Evolutionary conservation across 148 eudicot genomes (phyloP).

Genomic region (Bassia scoparia): DNA sequence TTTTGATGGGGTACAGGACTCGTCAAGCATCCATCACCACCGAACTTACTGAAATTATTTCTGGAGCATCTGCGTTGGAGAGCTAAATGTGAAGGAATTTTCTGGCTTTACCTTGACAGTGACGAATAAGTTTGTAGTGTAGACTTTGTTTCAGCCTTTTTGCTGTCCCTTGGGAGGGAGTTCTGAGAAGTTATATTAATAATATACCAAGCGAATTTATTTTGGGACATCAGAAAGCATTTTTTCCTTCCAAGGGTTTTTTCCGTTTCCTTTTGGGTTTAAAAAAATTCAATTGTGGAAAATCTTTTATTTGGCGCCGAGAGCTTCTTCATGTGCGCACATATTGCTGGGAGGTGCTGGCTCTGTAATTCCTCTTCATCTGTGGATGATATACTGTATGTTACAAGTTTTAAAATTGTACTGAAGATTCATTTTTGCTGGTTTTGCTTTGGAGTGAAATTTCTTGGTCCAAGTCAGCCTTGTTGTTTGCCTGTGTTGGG

Average conservation of each 20-base stretch:
- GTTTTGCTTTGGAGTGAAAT: constrained; percentile 4
- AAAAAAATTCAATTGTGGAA: constrained; percentile 1
- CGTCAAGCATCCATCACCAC: constrained; percentile 96
- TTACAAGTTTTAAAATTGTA: not conserved
- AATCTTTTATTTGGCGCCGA: constrained; percentile 4
- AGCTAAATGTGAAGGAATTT: constrained; percentile 31
- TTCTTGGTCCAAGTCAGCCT: not conserved
- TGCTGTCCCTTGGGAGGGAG: constrained; percentile 25
- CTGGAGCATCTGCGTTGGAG: constrained; percentile 88
- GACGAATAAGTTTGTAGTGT: constrained; percentile 41
- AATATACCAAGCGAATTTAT: constrained; percentile 12
- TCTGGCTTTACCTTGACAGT: constrained; percentile 30
- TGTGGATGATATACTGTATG: constrained; percentile 1
- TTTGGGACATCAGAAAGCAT: constrained; percentile 8
- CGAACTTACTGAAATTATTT: constrained; percentile 78
- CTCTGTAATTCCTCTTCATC: constrained; percentile 13
- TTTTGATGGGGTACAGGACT: constrained; percentile 46
- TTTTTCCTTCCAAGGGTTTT: constrained; percentile 9
- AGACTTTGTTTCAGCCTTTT: constrained; percentile 23
- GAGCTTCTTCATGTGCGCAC: constrained; percentile 8
- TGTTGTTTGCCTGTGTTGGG: too few species aligned
- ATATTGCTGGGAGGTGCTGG: constrained; percentile 1
- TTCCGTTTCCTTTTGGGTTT: not conserved
- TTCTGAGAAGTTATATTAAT: constrained; percentile 11
- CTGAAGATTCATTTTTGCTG: constrained; percentile 8